Base-by-base conservation (phyloP, 2,329 filamentous ascomycete species). In the Byssothecium circinans region DNA sequence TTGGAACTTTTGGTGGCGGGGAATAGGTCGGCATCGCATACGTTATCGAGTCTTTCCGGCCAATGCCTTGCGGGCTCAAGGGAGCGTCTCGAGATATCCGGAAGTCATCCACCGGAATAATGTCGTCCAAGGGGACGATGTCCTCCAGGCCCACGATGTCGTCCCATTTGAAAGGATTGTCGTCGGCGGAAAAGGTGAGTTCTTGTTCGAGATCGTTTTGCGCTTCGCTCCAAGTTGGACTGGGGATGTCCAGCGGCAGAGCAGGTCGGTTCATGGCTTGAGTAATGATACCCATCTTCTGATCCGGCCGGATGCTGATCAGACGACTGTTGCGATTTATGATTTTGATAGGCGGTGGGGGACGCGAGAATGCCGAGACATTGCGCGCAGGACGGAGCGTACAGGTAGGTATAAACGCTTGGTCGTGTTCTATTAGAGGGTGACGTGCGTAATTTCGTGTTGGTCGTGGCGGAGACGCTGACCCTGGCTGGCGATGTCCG, bases 141-240 rank as follows among this genome's bases (percentile, higher is more conserved):
- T 45, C 33, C 39, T 27, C 40, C 18, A 32, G 60, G 15, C 20
- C 20, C 10, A 39, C 39, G 15, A 57, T 36, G 8, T 61, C 57
- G 25, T 60, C 51, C 56, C 51, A 55, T 29, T 48, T 54, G 43
- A 57, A 65, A 17, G 56, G 56, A 38, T 57, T 53, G 35, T 58
- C 47, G 29, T 66, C 65, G 4, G 52, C 52, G 32, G 74, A 61
- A 2, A 73, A 59, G 40, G 53, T 53, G n/a, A 71, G 58, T 15
- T 65, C 57, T 33, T 62, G 53, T 23, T 68, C 59, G 17, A 71
- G 54, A 22, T 74, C 74, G 11, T 67, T 56, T 53, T 74, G 74
- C 8, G 74, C 75, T 57, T 78, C 71, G 49, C 74, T 78, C 39
- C 77, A 60, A 1, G 75, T 76, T n/a, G 75, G 75, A 46, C 73